Percentiles rank a stretch among this genome's conserved stretches.
Evolutionary conservation across 768 basidiomycete genomes (phyloP).

Genomic region (Rhodotorula babjevae): DNA sequence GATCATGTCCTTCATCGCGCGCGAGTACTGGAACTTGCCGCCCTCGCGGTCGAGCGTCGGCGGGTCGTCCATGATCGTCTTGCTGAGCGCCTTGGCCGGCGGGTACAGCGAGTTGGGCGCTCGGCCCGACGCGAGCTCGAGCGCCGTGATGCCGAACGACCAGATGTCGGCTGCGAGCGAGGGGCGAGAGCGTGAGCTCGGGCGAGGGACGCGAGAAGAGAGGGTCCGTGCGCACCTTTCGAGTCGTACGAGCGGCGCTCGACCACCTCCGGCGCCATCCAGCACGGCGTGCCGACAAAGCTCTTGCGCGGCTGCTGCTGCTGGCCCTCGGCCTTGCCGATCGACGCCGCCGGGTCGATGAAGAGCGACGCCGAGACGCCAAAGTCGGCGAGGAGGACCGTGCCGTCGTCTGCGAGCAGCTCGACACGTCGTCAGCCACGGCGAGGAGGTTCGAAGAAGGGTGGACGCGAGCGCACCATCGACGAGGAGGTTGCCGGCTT

Average conservation of each 20-base stretch:
- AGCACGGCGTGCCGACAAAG: slow-evolving; percentile 94
- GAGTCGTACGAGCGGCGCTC: slow-evolving; percentile 72
- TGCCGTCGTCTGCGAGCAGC: slow-evolving; percentile 42
- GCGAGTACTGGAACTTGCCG: slow-evolving; percentile 69
- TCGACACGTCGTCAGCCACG: no score
- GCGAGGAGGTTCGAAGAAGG: no score
- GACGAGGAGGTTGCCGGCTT: slow-evolving; percentile 87
- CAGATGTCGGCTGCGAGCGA: slow-evolving; percentile 74
- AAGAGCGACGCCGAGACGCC: slow-evolving; percentile 82
- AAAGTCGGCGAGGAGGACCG: slow-evolving; percentile 80
- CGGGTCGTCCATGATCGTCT: slow-evolving; percentile 73
- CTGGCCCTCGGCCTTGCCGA: slow-evolving; percentile 54
- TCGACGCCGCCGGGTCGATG: slow-evolving; percentile 55
- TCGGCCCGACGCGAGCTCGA: slow-evolving; percentile 80
- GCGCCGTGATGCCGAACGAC: slow-evolving; percentile 92
- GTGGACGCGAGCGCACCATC: slow-evolving; percentile 58
- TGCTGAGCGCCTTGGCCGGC: slow-evolving; percentile 66
- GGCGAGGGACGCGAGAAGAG: neutral
- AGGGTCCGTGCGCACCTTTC: slow-evolving; percentile 38
- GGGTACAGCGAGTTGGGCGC: slow-evolving; percentile 77
- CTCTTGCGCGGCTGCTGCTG: slow-evolving; percentile 62
- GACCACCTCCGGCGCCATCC: slow-evolving; percentile 96
- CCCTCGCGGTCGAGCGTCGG: slow-evolving; percentile 71
- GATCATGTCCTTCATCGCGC: slow-evolving; percentile 74
- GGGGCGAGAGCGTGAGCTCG: neutral